Evolutionary conservation across 2,329 filamentous ascomycete species (phyloP), one percentile per base, ranked within the genome.

Genomic region (Pleomassaria siparia): DNA sequence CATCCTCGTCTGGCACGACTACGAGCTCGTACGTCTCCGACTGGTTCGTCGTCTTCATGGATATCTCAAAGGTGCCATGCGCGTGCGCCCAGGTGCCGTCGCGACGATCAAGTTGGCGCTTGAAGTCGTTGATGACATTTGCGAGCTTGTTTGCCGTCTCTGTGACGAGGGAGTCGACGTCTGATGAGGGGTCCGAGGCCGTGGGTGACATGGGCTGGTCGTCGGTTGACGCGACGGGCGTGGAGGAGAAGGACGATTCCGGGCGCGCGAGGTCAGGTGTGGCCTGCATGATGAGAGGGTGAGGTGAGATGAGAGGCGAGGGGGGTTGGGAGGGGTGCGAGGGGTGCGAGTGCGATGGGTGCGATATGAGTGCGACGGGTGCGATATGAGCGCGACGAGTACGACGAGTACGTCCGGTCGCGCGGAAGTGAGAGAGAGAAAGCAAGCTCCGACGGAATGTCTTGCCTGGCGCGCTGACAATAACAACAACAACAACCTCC

Each of bases 71-170:
- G 29, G 44, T 49, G n/a, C 56, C 60, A 22, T 47, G 33, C 18
- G 49, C 46, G 25, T 40, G 43, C 32, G 55, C 54, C 36, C 47
- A 55, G 29, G 37, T 46, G 41, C 51, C 51, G 35, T 60, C 49
- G 44, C 54, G 53, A 18, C 50, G 12, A 29, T 58, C 47, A 29
- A 66, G 54, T 28, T 59, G 44, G 45, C 58, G 58, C 47, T 59
- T 58, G 45, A 66, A 55, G 50, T 57, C 49, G 48, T 56, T 59
- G 44, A 67, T 63, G 50, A 60, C 63, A 44, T 53, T 49, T 28
- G 55, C 51, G 26, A 61, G 57, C 40, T 26, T 57, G 22, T 44
- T 43, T 12, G 57, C 57, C 21, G 58, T 54, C 43, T 52, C 45
- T 40, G 54, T 49, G 44, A 60, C 49, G 40, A 62, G 54, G 25